Conservation (phyloP, 805 yeast species). For the Candida dajiaensis region DNA sequence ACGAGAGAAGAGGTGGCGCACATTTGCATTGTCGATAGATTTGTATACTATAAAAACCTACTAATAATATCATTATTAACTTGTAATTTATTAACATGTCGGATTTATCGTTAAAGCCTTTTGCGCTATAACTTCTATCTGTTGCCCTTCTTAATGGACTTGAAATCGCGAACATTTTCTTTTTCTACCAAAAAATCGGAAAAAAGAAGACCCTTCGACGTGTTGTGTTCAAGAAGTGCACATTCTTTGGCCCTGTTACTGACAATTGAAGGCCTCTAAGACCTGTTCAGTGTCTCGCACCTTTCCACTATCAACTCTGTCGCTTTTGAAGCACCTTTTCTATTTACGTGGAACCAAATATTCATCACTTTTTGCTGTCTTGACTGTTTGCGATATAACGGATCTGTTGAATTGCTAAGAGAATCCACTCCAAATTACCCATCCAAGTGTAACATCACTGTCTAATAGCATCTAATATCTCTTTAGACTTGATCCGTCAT, state of each 20-base stretch:
- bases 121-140: no score
- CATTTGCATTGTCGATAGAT: background rate
- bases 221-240: background rate
- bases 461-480: background rate
- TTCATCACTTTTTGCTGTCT: no score
- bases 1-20: background rate
- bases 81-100: background rate
- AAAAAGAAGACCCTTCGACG: background rate
- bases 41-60: constrained; percentile 1
- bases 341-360: no score
- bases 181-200: background rate
- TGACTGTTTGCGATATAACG: background rate
- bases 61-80: background rate
- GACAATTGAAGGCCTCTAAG: background rate
- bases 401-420: background rate
- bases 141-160: background rate
- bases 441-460: background rate
- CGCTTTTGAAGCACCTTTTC: background rate
- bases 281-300: background rate
- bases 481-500: background rate
- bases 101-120: no score
- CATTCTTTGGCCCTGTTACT: background rate
- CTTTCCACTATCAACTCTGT: background rate
- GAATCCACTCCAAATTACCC: background rate
- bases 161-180: background rate